These are phyloP conservation scores for Aspergillus terreus DNA, from an alignment of 2,329 filamentous ascomycete genomes.

Conservation along the genomic window DNA sequence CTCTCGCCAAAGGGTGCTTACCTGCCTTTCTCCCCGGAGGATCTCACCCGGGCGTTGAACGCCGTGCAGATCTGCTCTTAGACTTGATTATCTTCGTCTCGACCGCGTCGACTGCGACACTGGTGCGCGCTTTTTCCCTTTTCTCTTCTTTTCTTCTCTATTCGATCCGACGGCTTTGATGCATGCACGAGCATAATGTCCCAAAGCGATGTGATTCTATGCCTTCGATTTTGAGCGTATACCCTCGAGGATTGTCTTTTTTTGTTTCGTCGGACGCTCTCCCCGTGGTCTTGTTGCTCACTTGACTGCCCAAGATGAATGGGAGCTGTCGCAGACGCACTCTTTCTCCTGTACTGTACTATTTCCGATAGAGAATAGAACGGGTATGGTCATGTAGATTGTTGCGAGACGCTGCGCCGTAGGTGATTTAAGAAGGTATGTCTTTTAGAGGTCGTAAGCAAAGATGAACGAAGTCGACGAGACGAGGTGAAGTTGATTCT, in stretches of 20 bases:
- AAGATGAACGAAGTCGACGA: no score
- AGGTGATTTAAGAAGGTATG: no score
- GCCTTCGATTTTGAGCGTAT: constrained; percentile 28
- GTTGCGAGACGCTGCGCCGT: background rate
- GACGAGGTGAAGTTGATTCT: no score
- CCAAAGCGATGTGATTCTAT: constrained; percentile 11
- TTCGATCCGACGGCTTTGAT: constrained; percentile 1
- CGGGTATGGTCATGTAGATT: background rate
- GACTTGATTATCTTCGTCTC: constrained; percentile 5
- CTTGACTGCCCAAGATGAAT: no score
- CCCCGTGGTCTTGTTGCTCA: background rate
- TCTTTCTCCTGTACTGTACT: no score
- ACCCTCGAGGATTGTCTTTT: constrained; percentile 15
- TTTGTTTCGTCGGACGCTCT: constrained; percentile 1
- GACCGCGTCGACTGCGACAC: constrained; percentile 7
- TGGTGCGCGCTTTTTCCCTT: constrained; percentile 5
- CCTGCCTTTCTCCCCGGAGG: constrained; percentile 32
- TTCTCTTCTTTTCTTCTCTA: background rate
- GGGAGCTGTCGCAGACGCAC: background rate
- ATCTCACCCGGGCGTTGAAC: constrained; percentile 35
- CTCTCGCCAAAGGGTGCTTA: constrained; percentile 22
- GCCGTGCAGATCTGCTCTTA: constrained; percentile 31
- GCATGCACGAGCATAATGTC: constrained; percentile 11
- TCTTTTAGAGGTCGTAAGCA: no score
- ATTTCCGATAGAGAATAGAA: background rate